Percentiles rank a stretch among this genome's conserved stretches.
These are phyloP conservation scores for Elsinoe necatrix DNA, from an alignment of 2,329 filamentous ascomycete genomes.

Conservation along the genomic window DNA sequence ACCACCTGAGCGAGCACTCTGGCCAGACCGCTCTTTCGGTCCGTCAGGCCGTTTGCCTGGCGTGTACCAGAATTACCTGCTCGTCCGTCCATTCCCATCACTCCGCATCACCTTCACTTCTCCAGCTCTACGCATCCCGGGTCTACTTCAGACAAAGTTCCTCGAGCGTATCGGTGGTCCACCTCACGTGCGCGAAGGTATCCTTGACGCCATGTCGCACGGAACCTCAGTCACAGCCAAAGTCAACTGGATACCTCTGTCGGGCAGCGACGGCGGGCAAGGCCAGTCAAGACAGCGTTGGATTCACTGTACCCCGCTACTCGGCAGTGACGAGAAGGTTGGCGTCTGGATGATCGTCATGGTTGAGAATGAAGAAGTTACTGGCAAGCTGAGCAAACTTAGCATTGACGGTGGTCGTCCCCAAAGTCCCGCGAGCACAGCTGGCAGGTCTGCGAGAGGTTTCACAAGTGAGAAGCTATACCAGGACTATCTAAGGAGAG, in stretches of 20 bases:
- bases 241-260: constrained; percentile 31
- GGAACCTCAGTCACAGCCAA: constrained; percentile 38
- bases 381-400: constrained; percentile 22
- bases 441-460: neutral
- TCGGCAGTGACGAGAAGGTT: constrained; percentile 35
- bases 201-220: constrained; percentile 33
- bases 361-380: constrained; percentile 33
- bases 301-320: constrained; percentile 38
- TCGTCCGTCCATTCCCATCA: constrained; percentile 57
- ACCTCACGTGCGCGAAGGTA: constrained; percentile 30
- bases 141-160: constrained; percentile 48
- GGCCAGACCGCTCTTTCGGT: constrained; percentile 27
- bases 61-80: constrained; percentile 44
- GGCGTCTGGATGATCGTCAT: constrained; percentile 43
- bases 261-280: constrained; percentile 9
- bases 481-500: constrained; percentile 29
- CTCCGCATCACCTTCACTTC: constrained; percentile 62
- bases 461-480: constrained; percentile 29
- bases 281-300: constrained; percentile 31
- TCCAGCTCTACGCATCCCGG: constrained; percentile 57
- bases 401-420: constrained; percentile 8
- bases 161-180: constrained; percentile 37
- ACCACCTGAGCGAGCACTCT: constrained; percentile 23
- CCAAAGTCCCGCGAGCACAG: constrained; percentile 15
- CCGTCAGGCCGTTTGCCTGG: constrained; percentile 30